Percentiles rank a stretch among this genome's conserved stretches.
These are phyloP conservation scores for Rhizopogon vinicolor DNA, from an alignment of 768 basidiomycete genomes.

Conservation along the genomic window DNA sequence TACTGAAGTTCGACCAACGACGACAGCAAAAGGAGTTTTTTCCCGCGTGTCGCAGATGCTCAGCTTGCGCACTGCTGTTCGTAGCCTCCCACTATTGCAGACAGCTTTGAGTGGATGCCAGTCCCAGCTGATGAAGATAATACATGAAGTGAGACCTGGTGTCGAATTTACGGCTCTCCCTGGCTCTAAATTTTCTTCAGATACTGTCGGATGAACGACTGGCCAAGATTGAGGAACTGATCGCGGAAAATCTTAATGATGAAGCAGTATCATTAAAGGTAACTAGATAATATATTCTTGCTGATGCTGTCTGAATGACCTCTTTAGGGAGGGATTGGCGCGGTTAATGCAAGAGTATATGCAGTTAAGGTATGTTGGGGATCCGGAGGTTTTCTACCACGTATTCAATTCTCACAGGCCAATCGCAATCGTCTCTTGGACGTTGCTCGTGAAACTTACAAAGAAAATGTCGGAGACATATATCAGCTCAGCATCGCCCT, in stretches of 20 bases:
- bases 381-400: background rate
- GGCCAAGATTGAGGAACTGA: slow-evolving; percentile 51
- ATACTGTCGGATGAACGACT: slow-evolving; percentile 76
- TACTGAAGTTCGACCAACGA: slow-evolving; percentile 51
- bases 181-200: slow-evolving; percentile 26
- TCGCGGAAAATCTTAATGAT: slow-evolving; percentile 70
- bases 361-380: slow-evolving; percentile 60
- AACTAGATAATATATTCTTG: background rate
- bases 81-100: slow-evolving; percentile 57
- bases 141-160: slow-evolving; percentile 47
- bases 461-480: slow-evolving; percentile 90
- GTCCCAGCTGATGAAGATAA: slow-evolving; percentile 57
- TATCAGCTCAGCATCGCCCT: slow-evolving; percentile 58
- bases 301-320: background rate
- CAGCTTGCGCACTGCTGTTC: slow-evolving; percentile 67
- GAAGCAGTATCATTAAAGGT: slow-evolving; percentile 61
- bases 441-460: slow-evolving; percentile 92
- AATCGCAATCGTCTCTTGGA: slow-evolving; percentile 83
- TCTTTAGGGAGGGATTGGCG: slow-evolving; percentile 61
- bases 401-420: slow-evolving; percentile 36
- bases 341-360: slow-evolving; percentile 80
- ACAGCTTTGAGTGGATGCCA: slow-evolving; percentile 55
- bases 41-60: slow-evolving; percentile 76
- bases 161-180: background rate
- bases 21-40: slow-evolving; percentile 59